Conservation (phyloP, 1,284 basidiomycete genomes). For the Taiwanofungus camphoratus region DNA sequence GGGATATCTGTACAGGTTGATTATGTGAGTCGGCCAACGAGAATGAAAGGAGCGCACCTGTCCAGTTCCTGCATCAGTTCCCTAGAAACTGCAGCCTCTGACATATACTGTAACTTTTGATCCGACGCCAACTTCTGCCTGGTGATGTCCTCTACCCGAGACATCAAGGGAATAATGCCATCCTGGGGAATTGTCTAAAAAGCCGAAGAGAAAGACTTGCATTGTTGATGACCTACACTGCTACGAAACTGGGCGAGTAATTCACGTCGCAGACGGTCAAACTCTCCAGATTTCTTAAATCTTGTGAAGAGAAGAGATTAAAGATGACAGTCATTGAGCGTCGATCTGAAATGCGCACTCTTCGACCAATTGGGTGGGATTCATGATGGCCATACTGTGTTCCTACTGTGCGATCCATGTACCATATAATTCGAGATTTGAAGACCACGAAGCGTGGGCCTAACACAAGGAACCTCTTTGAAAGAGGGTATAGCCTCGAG, state of each 20-base stretch:
- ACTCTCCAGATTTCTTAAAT: slow-evolving; percentile 77
- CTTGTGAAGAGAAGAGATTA: slow-evolving; percentile 30
- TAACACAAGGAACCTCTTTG: too few species aligned
- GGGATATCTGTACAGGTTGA: slow-evolving; percentile 37
- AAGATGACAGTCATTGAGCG: neutral
- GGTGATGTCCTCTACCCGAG: slow-evolving; percentile 55
- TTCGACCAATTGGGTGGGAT: slow-evolving; percentile 52
- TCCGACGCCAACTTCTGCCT: slow-evolving; percentile 50
- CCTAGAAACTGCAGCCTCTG: slow-evolving; percentile 46
- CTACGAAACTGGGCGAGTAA: slow-evolving; percentile 58
- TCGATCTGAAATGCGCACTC: slow-evolving; percentile 36
- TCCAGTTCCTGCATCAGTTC: slow-evolving; percentile 70
- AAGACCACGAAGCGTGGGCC: too few species aligned
- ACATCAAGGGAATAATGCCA: slow-evolving; percentile 43
- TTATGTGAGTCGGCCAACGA: slow-evolving; percentile 5
- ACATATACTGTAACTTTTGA: slow-evolving; percentile 45
- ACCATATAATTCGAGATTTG: neutral
- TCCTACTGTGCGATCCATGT: neutral
- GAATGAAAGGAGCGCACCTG: slow-evolving; percentile 36
- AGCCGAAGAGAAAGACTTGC: neutral
- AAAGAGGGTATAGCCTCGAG: too few species aligned
- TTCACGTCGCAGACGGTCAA: slow-evolving; percentile 65
- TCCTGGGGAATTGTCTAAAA: slow-evolving; percentile 33
- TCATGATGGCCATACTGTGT: slow-evolving; percentile 37
- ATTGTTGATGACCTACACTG: slow-evolving; percentile 40